These are phyloP conservation scores for Anaeramoeba flamelloides DNA, from an alignment of 78 protist species.

Conservation along the genomic window DNA sequence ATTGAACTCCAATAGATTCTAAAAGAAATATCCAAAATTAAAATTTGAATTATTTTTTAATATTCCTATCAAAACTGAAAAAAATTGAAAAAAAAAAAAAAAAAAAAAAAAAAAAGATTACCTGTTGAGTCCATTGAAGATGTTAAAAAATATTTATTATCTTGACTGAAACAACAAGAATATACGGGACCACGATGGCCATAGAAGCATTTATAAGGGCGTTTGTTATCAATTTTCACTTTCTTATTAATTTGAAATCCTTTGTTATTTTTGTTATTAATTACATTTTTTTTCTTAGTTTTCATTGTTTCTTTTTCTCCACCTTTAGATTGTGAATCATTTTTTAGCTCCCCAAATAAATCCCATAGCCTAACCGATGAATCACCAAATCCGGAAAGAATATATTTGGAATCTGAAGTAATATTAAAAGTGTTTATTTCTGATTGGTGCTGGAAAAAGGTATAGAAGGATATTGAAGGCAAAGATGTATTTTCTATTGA, in stretches of 20 bases:
- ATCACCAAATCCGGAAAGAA: slow-evolving; percentile 44
- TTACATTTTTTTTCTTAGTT: not conserved
- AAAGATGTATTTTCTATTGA: slow-evolving; percentile 35
- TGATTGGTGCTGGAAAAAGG: not conserved
- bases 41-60: too few relatives aligned
- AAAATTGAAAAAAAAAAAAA: too few relatives aligned
- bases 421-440: slow-evolving; percentile 23
- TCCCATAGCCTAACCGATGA: slow-evolving; percentile 43
- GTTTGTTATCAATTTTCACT: too few relatives aligned
- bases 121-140: slow-evolving; percentile 41
- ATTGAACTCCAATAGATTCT: too few relatives aligned
- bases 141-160: slow-evolving; percentile 31
- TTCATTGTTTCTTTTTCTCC: too few relatives aligned
- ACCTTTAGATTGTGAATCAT: too few relatives aligned
- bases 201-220: too few relatives aligned
- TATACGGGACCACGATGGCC: slow-evolving; percentile 63
- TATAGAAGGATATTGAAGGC: not conserved
- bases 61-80: too few relatives aligned
- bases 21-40: too few relatives aligned
- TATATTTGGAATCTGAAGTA: slow-evolving; percentile 17
- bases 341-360: too few relatives aligned
- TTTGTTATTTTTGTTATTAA: not conserved
- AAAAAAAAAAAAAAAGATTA: too few relatives aligned
- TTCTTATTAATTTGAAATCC: too few relatives aligned
- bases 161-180: slow-evolving; percentile 33